Evolutionary conservation across 345 rosid species (phyloP), one percentile per base, ranked within the genome.

Genomic region (Capsella bursapastoris): DNA sequence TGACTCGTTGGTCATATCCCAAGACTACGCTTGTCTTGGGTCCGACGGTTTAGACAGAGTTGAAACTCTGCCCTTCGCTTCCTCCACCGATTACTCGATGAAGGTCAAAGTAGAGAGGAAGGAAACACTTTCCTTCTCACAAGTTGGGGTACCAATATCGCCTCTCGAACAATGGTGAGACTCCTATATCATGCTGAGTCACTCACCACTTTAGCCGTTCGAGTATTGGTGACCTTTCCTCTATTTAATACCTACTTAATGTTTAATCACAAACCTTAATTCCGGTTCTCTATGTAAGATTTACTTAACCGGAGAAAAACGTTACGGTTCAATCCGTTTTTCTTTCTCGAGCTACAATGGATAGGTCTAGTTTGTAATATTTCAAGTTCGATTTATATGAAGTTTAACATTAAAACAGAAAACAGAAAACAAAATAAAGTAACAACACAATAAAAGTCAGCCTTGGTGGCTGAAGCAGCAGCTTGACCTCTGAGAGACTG

Each of bases 401-500:
- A 34, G 37, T 34, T 34, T 6, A 6, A 34, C 0, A 34, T 34
- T 34, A 34, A 34, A 34, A 6, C 8, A 34, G 25, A 34, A 34
- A 34, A 6, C 7, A 34, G 22, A 22, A 22, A 22, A 22, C 25
- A 22, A 22, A 22, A 22, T 22, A 22, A 22, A 22, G 25, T 22
- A 22, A 22, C 25, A 22, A 22, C 25, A 22, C 25, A 34, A 34
- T 8, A 34, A 7, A 6, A 35, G 18, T 86, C 88, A 1, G 85
- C 76, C 85, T 86, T 88, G 25, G 90, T 66, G 16, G 93, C 90
- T 9, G 85, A 73, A 16, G 85, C 90, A 16, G 87, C 90, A 29
- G 90, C 93, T 71, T 88, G 87, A 72, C 93, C 90, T 74, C 87
- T 77, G 51, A 85, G 88, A 71, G 88, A 87, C 87, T 77, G 51